phyloP scores from a whole-genome alignment of 2,329 filamentous ascomycete species.

The Diaporthe sp. region DNA sequence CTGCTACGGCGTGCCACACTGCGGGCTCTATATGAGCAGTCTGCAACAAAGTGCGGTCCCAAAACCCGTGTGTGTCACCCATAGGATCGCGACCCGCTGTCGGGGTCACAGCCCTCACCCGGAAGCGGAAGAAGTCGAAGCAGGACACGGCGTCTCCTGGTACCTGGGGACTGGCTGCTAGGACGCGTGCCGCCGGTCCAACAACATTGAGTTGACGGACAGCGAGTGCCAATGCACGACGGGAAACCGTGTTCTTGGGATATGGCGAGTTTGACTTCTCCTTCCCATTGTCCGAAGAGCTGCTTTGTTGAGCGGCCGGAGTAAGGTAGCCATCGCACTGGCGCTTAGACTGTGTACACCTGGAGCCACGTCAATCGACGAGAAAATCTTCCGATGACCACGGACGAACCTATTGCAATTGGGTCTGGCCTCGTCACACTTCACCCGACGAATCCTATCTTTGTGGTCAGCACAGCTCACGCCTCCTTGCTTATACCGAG shows the following conservation, averaged over 20 bases:
- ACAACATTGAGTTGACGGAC: constrained; percentile 43
- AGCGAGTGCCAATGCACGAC: constrained; percentile 44
- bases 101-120: constrained; percentile 43
- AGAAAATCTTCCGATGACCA: accelerated
- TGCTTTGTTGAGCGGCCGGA: neutral
- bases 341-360: constrained; percentile 39
- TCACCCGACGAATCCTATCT: constrained; percentile 48
- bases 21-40: constrained; percentile 48
- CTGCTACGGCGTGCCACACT: constrained; percentile 48
- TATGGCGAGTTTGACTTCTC: neutral
- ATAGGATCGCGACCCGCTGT: neutral
- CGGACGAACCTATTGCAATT: constrained; percentile 41
- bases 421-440: constrained; percentile 48
- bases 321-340: constrained; percentile 48
- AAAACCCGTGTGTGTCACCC: constrained; percentile 39
- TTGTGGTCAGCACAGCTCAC: neutral
- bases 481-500: neutral
- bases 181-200: constrained; percentile 43
- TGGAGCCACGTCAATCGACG: neutral
- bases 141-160: constrained; percentile 30
- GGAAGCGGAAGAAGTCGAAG: constrained; percentile 49
- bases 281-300: neutral
- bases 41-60: constrained; percentile 46
- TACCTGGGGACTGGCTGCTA: constrained; percentile 31
- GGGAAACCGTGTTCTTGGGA: constrained; percentile 37